phyloP scores from a whole-genome alignment of 805 yeast genomes.

The Brettanomyces bruxellensis region DNA sequence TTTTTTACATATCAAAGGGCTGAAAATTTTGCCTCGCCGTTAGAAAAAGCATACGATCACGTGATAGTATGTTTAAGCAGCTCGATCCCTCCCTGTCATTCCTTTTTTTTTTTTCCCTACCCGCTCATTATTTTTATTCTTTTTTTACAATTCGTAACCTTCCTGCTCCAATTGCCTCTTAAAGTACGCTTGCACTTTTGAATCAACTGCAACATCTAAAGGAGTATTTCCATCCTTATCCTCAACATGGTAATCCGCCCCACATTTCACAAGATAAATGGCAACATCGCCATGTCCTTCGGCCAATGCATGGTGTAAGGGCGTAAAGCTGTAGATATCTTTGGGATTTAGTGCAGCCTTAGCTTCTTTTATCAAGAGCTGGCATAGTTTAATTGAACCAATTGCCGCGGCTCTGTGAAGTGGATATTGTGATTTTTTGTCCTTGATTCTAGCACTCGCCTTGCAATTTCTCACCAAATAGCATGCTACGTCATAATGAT shows the following conservation, averaged over 20 bases:
- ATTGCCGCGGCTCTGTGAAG: slow-evolving; percentile 77
- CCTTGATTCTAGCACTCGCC: slow-evolving; percentile 59
- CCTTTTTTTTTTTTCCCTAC: slow-evolving; percentile 20
- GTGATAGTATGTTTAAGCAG: too few relatives aligned
- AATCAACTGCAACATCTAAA: slow-evolving; percentile 45
- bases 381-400: slow-evolving; percentile 54
- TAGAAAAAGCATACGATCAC: too few relatives aligned
- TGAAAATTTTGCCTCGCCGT: too few relatives aligned
- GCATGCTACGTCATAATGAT: slow-evolving; percentile 44
- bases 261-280: slow-evolving; percentile 45
- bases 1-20: too few relatives aligned
- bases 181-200: slow-evolving; percentile 36
- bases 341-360: slow-evolving; percentile 58
- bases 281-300: slow-evolving; percentile 85
- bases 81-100: neutral
- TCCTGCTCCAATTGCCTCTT: neutral
- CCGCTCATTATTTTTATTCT: slow-evolving; percentile 7
- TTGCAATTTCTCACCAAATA: slow-evolving; percentile 43
- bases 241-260: slow-evolving; percentile 50
- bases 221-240: slow-evolving; percentile 49
- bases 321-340: slow-evolving; percentile 74
- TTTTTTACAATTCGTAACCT: slow-evolving; percentile 1
- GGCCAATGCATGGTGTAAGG: slow-evolving; percentile 82
- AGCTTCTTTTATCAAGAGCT: slow-evolving; percentile 40
- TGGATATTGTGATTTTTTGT: slow-evolving; percentile 55